These are phyloP conservation scores for Irpex lacteus DNA, from an alignment of 1,284 basidiomycete species.

Conservation along the genomic window DNA sequence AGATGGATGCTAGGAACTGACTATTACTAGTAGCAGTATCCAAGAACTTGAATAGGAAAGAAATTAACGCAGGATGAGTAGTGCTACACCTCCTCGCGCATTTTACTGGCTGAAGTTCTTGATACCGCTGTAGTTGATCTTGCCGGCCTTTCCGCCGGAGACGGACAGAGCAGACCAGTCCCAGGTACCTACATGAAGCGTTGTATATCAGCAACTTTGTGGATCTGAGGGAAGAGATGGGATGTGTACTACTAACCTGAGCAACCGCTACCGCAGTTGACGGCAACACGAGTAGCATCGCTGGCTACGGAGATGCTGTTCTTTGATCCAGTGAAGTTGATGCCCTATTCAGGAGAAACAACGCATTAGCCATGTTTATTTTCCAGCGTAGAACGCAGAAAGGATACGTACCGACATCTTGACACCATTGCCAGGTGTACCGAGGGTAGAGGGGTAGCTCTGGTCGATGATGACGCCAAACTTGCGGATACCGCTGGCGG, in stretches of 20 bases:
- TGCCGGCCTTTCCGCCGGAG: slow-evolving; percentile 40
- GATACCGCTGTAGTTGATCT: slow-evolving; percentile 36
- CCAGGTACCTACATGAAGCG: slow-evolving; percentile 42
- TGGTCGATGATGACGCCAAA: slow-evolving; percentile 40
- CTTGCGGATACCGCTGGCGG: slow-evolving; percentile 24
- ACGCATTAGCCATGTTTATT: background rate
- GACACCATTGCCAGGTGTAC: slow-evolving; percentile 35
- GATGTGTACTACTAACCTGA: slow-evolving; percentile 21
- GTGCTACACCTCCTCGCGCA: too few relatives aligned
- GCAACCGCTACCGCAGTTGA: slow-evolving; percentile 33
- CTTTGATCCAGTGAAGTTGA: slow-evolving; percentile 29
- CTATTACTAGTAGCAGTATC: too few relatives aligned
- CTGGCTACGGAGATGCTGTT: slow-evolving; percentile 27
- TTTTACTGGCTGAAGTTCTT: slow-evolving; percentile 30
- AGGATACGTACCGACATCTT: slow-evolving; percentile 24
- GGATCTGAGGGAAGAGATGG: background rate
- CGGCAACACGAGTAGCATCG: slow-evolving; percentile 28
- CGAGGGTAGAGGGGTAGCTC: slow-evolving; percentile 36
- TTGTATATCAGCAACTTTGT: background rate
- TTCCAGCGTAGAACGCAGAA: background rate
- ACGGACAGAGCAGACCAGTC: slow-evolving; percentile 47
- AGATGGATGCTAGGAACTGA: too few relatives aligned
- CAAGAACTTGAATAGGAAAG: too few relatives aligned
- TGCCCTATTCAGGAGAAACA: slow-evolving; percentile 18
- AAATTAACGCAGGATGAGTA: too few relatives aligned